These are phyloP conservation scores for Fusarium sp. DNA, from an alignment of 2,329 filamentous ascomycete species.

Conservation along the genomic window DNA sequence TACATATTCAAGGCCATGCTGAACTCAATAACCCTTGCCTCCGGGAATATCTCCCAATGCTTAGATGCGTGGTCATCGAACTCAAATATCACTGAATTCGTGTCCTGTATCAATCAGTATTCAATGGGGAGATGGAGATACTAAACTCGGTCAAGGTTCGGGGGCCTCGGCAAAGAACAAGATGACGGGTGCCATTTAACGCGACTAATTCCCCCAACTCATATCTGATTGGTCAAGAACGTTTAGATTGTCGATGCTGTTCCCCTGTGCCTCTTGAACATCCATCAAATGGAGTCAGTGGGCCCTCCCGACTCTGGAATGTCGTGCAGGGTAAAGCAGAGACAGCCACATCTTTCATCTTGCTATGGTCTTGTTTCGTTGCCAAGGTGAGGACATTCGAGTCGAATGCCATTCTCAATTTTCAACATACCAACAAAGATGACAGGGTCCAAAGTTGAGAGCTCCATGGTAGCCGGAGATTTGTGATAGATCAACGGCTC, in stretches of 20 bases:
- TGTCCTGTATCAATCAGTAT: constrained; percentile 5
- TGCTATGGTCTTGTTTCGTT: constrained; percentile 4
- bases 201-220: constrained; percentile 1
- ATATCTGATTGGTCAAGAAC: constrained; percentile 33
- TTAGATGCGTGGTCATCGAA: background rate
- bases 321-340: constrained; percentile 44
- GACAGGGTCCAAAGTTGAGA: background rate
- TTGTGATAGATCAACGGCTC: constrained; percentile 23
- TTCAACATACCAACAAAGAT: background rate
- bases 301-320: constrained; percentile 38
- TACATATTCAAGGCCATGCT: background rate
- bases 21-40: background rate
- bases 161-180: constrained; percentile 38
- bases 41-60: background rate
- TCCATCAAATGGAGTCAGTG: constrained; percentile 38
- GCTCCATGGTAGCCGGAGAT: background rate
- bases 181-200: constrained; percentile 20
- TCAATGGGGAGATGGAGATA: constrained; percentile 30
- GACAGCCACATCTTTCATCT: constrained; percentile 36
- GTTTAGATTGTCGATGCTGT: constrained; percentile 35
- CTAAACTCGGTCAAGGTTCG: constrained; percentile 39
- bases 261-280: constrained; percentile 21
- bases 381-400: background rate
- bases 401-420: background rate
- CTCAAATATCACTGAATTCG: constrained; percentile 9